phyloP scores from a whole-genome alignment of 2,329 filamentous ascomycete genomes.

The Botrytis tulipae region DNA sequence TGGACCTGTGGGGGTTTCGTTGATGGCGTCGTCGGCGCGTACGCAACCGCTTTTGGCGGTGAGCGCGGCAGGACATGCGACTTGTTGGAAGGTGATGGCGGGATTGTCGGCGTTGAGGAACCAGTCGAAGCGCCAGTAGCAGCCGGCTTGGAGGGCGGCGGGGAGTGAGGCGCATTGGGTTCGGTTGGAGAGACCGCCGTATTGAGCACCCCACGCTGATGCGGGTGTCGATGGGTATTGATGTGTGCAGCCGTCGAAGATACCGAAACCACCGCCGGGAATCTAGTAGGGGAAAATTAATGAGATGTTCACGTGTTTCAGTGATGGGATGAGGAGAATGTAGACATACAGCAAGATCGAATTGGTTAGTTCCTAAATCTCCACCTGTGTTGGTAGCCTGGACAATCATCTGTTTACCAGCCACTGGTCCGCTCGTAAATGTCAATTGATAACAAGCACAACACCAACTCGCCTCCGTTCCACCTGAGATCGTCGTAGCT shows the following conservation, averaged over 20 bases:
- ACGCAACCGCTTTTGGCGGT: slow-evolving; percentile 45
- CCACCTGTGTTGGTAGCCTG: slow-evolving; percentile 63
- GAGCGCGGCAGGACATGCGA: slow-evolving; percentile 47
- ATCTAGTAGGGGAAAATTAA: slow-evolving; percentile 39
- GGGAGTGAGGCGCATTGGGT: slow-evolving; percentile 47
- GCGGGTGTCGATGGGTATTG: slow-evolving; percentile 46
- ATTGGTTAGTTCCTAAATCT: slow-evolving; percentile 57
- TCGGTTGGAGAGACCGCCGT: slow-evolving; percentile 47
- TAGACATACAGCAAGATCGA: slow-evolving; percentile 47
- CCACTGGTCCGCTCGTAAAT: slow-evolving; percentile 50
- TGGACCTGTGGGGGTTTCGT: slow-evolving; percentile 16
- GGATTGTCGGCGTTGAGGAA: slow-evolving; percentile 50
- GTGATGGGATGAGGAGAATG: not conserved
- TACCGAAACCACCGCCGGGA: slow-evolving; percentile 55
- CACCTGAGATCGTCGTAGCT: slow-evolving; percentile 55
- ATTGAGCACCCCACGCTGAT: slow-evolving; percentile 46
- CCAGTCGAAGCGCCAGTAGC: slow-evolving; percentile 54
- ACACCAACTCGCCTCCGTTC: slow-evolving; percentile 61
- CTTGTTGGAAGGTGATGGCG: slow-evolving; percentile 44
- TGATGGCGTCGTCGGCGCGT: slow-evolving; percentile 16
- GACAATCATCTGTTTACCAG: slow-evolving; percentile 62
- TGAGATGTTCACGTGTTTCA: not conserved
- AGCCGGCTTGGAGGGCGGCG: slow-evolving; percentile 44
- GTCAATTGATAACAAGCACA: slow-evolving; percentile 59
- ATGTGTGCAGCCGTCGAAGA: slow-evolving; percentile 51